A percentile compares a stretch with the other conserved stretches of the same genome.
Conservation (phyloP, 306 rosid species). For the Pterocarpus santalinus region DNA sequence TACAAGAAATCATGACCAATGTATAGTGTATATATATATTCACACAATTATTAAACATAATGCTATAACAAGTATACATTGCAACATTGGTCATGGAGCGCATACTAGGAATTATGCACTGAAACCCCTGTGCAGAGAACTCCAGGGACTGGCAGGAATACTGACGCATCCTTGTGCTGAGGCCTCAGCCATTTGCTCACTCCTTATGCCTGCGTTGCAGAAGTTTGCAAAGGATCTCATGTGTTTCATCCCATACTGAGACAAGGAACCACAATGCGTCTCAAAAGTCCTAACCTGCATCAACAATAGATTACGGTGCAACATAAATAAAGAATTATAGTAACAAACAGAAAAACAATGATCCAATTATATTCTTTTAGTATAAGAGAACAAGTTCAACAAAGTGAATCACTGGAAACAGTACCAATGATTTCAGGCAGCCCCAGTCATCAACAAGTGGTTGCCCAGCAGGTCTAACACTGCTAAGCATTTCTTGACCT, state of each 20-base stretch:
- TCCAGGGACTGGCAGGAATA: conserved; percentile 74
- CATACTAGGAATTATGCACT: conserved; percentile 58
- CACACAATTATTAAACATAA: background rate
- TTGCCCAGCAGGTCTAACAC: conserved; percentile 71
- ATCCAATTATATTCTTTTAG: conserved; percentile 26
- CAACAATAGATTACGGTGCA: conserved; percentile 4
- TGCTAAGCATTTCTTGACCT: conserved; percentile 72
- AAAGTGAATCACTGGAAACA: conserved; percentile 10
- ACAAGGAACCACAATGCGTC: conserved; percentile 84
- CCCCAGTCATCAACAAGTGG: conserved; percentile 93
- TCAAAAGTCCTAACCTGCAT: conserved; percentile 88
- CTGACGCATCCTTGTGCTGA: conserved; percentile 80
- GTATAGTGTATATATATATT: background rate
- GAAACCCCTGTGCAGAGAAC: conserved; percentile 80
- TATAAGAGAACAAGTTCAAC: conserved; percentile 20
- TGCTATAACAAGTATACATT: conserved; percentile 15
- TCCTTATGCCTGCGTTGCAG: conserved; percentile 78
- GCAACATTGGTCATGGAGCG: background rate
- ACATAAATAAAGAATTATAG: conserved; percentile 4
- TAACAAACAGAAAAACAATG: conserved; percentile 17
- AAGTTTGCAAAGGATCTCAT: conserved; percentile 91
- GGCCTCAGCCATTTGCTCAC: conserved; percentile 81
- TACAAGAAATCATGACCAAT: conserved; percentile 8
- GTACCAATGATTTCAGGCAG: conserved; percentile 86
- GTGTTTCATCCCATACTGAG: conserved; percentile 96